Evolutionary conservation across 164 flowering plant genomes (phyloP), one percentile per base, ranked within the genome.

Genomic region (Tetracentron sinense): DNA sequence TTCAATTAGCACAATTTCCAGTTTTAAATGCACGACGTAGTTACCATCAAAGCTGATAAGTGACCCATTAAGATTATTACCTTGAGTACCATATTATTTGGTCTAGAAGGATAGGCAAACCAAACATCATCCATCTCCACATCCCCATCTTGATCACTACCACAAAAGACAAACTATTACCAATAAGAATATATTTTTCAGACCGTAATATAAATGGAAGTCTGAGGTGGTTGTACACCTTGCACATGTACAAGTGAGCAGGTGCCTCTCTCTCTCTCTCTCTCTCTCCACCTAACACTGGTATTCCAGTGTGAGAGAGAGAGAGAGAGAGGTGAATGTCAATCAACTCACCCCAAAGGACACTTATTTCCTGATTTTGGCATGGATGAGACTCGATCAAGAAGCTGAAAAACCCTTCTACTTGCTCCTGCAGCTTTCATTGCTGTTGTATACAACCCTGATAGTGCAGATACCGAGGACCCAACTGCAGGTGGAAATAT

Each of bases 381-480:
- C 99, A 95, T 92, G 67, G 85, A 69, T 51, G 98, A 83, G 26
- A 65, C 72, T 30, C 97, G 98, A 66, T 95, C 99, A 56, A 95
- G 73, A 59, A 95, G 83, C 80, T 95, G 99, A 65, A 92, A 95
- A 51, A 95, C 99, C 61, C 97, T 72, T 67, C 95, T 85, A 73
- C 99, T 95, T 29, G 99, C 99, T 54, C 99, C 98, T 22, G 96
- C 96, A 74, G 99, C 98, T 86, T 95, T 95, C 99, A 95, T 95
- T 29, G 86, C 86, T 7, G 78, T 78, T 26, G 98, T 83, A 62
- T 92, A 95, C 71, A 92, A 72, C 42, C 97, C 84, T 46, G 98
- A 88, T 10, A 95, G 75, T 51, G 81, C 77, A 38, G 98, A 87
- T 44, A 95, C 86, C 12, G 99, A 86, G 14, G 85, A 75, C 48